Evolutionary conservation across 139 green algal genomes (phyloP), one percentile per base, ranked within the genome.

Genomic region (Diplosphaera chodatii): DNA sequence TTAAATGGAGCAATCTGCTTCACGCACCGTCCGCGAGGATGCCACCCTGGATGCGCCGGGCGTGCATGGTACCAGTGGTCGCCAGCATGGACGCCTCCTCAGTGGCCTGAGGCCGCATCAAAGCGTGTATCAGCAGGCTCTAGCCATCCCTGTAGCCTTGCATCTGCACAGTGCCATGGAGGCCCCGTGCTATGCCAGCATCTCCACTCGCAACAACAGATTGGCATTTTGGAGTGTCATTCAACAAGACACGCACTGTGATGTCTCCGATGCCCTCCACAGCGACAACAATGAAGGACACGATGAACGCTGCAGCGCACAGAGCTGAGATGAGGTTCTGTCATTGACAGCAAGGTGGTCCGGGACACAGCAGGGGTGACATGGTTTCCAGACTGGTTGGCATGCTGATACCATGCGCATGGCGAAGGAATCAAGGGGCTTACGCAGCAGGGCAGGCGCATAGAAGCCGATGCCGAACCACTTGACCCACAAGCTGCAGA

Each of bases 191-290:
- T n/a, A n/a, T n/a, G n/a, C n/a, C n/a, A n/a, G n/a, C n/a, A n/a
- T n/a, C n/a, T n/a, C n/a, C n/a, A n/a, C n/a, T n/a, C n/a, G n/a
- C n/a, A n/a, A n/a, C n/a, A n/a, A n/a, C n/a, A n/a, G n/a, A n/a
- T n/a, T n/a, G n/a, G n/a, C n/a, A n/a, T n/a, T n/a, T n/a, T n/a
- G n/a, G n/a, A 48, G 37, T 13, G 8, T 48, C 13, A 13, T 21
- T 48, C 10, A 21, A 13, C 37, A 48, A 13, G 37, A 21, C 10
- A 27, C 48, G 16, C 48, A 59, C 48, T 0, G 80, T 76, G 63
- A 90, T 83, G 73, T 96, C 90, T 16, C 90, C 90, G 25, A 91
- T 85, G 21, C 73, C 85, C 80, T 94, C 89, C 0, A 95, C 70
- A 4, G 67, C 80, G 22, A 77, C 79, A 32, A 88, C 77, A n/a